These are phyloP conservation scores for Macadamia integrifolia DNA, from an alignment of 164 flowering plant genomes.

Conservation along the genomic window DNA sequence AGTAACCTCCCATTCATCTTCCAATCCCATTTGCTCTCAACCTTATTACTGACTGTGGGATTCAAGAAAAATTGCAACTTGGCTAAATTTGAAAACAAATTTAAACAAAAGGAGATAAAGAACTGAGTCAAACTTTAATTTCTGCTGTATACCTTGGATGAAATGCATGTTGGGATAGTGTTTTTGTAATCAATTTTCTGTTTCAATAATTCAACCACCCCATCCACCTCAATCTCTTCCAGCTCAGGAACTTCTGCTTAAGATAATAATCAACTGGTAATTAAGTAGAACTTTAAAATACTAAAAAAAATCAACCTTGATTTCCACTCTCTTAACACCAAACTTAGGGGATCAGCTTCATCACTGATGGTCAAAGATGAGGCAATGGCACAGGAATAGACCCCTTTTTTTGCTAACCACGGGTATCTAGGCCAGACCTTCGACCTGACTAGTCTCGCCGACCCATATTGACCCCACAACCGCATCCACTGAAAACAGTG, in stretches of 20 bases:
- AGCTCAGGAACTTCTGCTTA: conserved; percentile 29
- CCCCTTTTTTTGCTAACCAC: conserved; percentile 15
- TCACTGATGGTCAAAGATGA: not conserved
- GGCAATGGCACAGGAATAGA: conserved; percentile 12
- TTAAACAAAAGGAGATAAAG: not conserved
- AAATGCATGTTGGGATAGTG: conserved; percentile 43
- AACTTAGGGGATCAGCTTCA: conserved; percentile 2
- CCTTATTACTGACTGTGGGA: conserved; percentile 30
- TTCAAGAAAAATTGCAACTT: not conserved
- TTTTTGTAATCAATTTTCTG: conserved; percentile 31
- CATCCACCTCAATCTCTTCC: conserved; percentile 60
- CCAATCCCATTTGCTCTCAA: conserved; percentile 53
- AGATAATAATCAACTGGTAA: conserved; percentile 2
- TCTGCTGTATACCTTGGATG: conserved; percentile 37
- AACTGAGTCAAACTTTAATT: not conserved
- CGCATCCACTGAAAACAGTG: too few relatives aligned
- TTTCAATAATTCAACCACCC: conserved; percentile 43
- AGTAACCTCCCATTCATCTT: conserved; percentile 55
- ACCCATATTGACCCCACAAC: too few relatives aligned
- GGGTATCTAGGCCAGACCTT: conserved; percentile 17
- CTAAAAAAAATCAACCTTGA: not conserved
- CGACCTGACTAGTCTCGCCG: conserved; percentile 18
- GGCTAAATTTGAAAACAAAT: too few relatives aligned
- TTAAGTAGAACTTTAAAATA: conserved; percentile 6
- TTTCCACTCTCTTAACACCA: not conserved